A percentile compares a stretch with the other conserved stretches of the same genome.
Evolutionary conservation across 2,329 filamentous ascomycete genomes (phyloP).

Genomic region (Aschersonia sp.): DNA sequence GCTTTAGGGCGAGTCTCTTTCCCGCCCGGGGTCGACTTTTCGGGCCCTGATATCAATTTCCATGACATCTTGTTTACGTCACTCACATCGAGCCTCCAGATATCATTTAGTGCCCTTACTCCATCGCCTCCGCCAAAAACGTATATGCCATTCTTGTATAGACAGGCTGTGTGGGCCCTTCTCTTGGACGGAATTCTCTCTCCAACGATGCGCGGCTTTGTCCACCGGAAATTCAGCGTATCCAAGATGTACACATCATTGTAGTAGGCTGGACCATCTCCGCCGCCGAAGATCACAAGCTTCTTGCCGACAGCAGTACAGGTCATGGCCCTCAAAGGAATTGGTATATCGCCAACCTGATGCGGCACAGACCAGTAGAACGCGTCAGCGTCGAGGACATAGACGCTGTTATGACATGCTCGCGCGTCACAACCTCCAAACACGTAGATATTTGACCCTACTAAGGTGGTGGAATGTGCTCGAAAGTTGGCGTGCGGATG

Average conservation of each 20-base stretch:
- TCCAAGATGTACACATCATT: slow-evolving; percentile 62
- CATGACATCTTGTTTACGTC: slow-evolving; percentile 55
- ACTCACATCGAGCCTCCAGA: slow-evolving; percentile 57
- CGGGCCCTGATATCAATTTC: slow-evolving; percentile 44
- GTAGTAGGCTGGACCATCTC: slow-evolving; percentile 57
- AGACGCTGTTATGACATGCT: slow-evolving; percentile 55
- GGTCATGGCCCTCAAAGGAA: slow-evolving; percentile 56
- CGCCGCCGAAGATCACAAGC: slow-evolving; percentile 54
- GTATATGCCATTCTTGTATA: slow-evolving; percentile 58
- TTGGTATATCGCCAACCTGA: slow-evolving; percentile 49
- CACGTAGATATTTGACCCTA: slow-evolving; percentile 53
- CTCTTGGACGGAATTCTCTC: slow-evolving; percentile 45
- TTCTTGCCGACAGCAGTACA: slow-evolving; percentile 59
- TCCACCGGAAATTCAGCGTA: slow-evolving; percentile 55
- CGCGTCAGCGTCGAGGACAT: slow-evolving; percentile 54
- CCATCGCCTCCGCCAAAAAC: slow-evolving; percentile 60
- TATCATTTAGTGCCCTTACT: slow-evolving; percentile 55
- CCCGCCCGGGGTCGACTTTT: slow-evolving; percentile 14
- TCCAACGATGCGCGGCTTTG: slow-evolving; percentile 43
- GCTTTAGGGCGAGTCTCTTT: slow-evolving; percentile 40
- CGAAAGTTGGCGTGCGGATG: slow-evolving; percentile 44
- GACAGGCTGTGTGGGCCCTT: slow-evolving; percentile 54
- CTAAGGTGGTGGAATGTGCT: slow-evolving; percentile 51
- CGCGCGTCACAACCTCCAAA: slow-evolving; percentile 56
- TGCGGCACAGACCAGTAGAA: slow-evolving; percentile 56